A percentile compares a stretch with the other conserved stretches of the same genome.
phyloP scores from a whole-genome alignment of 345 rosid genomes.

The Geranium rotundifolium region DNA sequence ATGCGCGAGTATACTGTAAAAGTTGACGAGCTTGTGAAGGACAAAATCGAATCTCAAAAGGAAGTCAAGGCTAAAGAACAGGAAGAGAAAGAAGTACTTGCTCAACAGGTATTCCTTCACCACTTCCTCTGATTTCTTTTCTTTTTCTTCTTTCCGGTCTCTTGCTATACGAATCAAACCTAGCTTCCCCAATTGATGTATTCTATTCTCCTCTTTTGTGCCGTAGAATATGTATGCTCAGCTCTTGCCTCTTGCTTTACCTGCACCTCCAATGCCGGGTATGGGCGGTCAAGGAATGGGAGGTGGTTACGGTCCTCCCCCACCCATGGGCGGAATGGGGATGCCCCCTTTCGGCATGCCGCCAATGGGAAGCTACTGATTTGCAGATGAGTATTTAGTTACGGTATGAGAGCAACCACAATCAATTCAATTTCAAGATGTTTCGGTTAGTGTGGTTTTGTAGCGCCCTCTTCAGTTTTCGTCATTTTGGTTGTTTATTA shows the following conservation, averaged over 20 bases:
- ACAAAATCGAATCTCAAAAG: constrained; percentile 54
- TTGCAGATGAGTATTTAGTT: neutral
- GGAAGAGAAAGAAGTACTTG: constrained; percentile 70
- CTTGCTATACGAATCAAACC: too few species aligned
- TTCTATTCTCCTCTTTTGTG: neutral
- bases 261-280: constrained; percentile 81
- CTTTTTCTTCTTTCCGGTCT: too few species aligned
- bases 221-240: constrained; percentile 95
- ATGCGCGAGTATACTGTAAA: constrained; percentile 71
- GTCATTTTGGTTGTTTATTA: too few species aligned
- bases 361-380: constrained; percentile 40
- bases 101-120: constrained; percentile 94
- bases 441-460: neutral
- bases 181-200: too few species aligned
- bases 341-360: constrained; percentile 53
- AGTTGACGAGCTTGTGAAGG: constrained; percentile 74
- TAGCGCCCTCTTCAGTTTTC: too few species aligned
- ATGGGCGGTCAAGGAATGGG: constrained; percentile 42
- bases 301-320: neutral
- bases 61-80: constrained; percentile 59
- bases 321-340: too few species aligned
- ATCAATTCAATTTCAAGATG: too few species aligned
- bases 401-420: too few species aligned
- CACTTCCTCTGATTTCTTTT: too few species aligned
- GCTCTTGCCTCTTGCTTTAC: constrained; percentile 64